Base-by-base conservation (phyloP, 2,329 filamentous ascomycete species). In the Exophiala viscosa region DNA sequence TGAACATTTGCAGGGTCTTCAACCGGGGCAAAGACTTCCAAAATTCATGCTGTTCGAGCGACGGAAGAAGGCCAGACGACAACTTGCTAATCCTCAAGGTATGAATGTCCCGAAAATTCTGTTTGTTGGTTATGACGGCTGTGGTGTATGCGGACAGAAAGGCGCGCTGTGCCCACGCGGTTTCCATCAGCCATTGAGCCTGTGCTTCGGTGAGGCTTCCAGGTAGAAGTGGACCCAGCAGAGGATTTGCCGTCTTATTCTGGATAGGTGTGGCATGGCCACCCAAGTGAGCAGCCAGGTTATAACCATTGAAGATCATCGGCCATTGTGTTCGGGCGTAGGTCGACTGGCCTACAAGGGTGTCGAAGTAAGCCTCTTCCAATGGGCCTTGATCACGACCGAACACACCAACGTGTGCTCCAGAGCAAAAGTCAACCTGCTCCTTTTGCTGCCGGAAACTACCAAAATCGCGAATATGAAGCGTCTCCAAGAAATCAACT, bases 131-230 rank as follows among this genome's bases (percentile, higher is more conserved):
- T 18, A 83, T 79, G 39, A 87, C 67, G 1, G 82, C 79, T 43
- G 87, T 77, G 58, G 83, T 78, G 60, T 85, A 88, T 1, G 84
- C 85, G 44, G 84, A 80, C 42, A 88, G 73, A 64, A 88, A 84
- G 14, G 84, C 84, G 48, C 80, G 74, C 58, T 88, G 84, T 5
- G 84, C 84, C 82, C 84, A 87, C 47, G 83, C 79, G 3, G 83
- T 80, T 65, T 88, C 84, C 34, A 85, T 69, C 1, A 88, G 68
- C 80, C 86, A 84, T 66, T 87, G 83, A 47, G 78, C 81, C 65
- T 88, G 86, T n/a, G 80, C 74, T 52, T 74, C 74, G 1, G 79
- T 80, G n/a, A 87, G 74, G 31, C 73, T 70, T 2, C 72, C 70
- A 2, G 83, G 83, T 36, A 77, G 74, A n/a, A 84, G 65, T 3